Base-by-base conservation (phyloP, 257 asterid genomes). In the Dorcoceras hygrometricum region DNA sequence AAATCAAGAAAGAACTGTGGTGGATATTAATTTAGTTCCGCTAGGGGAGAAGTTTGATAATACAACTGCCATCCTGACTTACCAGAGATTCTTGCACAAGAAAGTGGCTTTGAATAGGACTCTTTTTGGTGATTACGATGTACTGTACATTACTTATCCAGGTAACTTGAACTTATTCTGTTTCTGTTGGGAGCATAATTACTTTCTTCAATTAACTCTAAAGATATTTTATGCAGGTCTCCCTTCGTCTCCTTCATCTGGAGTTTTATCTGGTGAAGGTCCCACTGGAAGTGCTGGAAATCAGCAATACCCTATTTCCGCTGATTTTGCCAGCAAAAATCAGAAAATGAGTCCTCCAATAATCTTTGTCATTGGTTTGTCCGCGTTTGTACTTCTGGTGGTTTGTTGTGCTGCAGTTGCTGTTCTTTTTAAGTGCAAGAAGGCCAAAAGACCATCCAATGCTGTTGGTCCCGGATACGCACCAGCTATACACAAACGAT, bases 21-120 rank as follows among this genome's bases (percentile, higher is more conserved):
- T 94, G 54, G 97, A 90, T 73, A 76, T 94, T 48, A 88, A 90
- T 79, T 78, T 94, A 73, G 87, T 94, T 74, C 99, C 99, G 22
- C 79, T 94, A 43, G 99, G 91, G 66, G 99, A 87, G 78, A 89
- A 86, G 81, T 94, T 94, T 67, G 99, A 94, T 67, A 88, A 90
- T 68, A 90, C 95, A 28, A 94, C 99, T 65, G 99, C 99, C 67
- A 65, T 69, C 73, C 83, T 94, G 73, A 90, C 91, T 62, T 94
- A 87, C 73, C 87, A 85, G 79, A 84, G 99, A 78, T 80, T 94
- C 71, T 77, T 86, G 84, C 86, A 80, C 39, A 90, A 84, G 86
- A 94, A 87, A 77, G 90, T 94, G 79, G 82, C 89, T 71, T 88
- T 94, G 57, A 94, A 94, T 78, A 84, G 81, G 77, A 85, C 96